Conservation (phyloP, 2,329 filamentous ascomycete species). For the Chrysoporthe austroafricana region DNA sequence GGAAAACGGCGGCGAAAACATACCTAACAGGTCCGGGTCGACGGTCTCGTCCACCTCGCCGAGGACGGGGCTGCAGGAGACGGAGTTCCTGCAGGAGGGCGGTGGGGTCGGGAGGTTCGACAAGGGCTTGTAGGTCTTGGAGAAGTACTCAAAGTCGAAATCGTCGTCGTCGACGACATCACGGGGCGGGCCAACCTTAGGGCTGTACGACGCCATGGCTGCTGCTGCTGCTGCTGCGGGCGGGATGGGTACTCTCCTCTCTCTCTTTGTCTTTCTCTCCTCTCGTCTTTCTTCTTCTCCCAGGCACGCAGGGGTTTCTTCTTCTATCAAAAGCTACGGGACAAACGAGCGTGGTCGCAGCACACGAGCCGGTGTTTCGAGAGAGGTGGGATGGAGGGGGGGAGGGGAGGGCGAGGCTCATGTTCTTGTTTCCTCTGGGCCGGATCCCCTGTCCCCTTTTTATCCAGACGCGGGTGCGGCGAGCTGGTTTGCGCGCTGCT, state of each 20-base stretch:
- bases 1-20: conserved; percentile 23
- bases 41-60: conserved; percentile 50
- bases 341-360: conserved; percentile 22
- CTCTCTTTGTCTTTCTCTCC: background rate
- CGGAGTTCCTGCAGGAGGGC: conserved; percentile 53
- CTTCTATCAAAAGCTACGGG: conserved; percentile 28
- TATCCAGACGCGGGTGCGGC: conserved; percentile 5
- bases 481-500: background rate
- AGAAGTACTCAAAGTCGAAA: conserved; percentile 58
- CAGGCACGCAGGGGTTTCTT: conserved; percentile 5
- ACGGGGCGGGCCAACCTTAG: conserved; percentile 24
- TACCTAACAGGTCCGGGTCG: conserved; percentile 47
- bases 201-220: conserved; percentile 25
- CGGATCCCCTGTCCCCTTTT: conserved; percentile 24
- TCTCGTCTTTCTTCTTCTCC: background rate
- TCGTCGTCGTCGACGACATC: conserved; percentile 45
- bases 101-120: conserved; percentile 72
- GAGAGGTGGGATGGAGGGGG: too few relatives aligned
- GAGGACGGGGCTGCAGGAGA: conserved; percentile 48
- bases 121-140: conserved; percentile 65
- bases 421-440: conserved; percentile 3
- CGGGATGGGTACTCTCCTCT: conserved; percentile 14
- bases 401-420: background rate
- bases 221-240: conserved; percentile 10
- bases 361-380: conserved; percentile 7